Percentiles rank a stretch among this genome's conserved stretches.
phyloP scores from a whole-genome alignment of 148 eudicot genomes.

The Amaranthus hypochondriacus region DNA sequence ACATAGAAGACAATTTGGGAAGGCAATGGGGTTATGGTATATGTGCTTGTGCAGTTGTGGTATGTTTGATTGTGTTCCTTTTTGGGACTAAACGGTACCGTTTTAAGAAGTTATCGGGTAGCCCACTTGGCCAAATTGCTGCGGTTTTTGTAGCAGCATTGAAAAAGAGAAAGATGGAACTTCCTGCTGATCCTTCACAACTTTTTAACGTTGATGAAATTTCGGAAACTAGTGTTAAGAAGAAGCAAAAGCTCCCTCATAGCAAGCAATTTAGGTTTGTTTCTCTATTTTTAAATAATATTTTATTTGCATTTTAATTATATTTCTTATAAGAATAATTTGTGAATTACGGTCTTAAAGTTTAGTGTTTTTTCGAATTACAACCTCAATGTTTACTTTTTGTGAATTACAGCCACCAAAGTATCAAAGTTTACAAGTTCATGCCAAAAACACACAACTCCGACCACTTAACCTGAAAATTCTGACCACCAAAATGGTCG shows the following conservation, averaged over 20 bases:
- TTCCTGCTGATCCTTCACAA: conserved; percentile 33
- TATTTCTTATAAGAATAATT: no score
- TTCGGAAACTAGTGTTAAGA: conserved; percentile 21
- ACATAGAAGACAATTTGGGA: conserved; percentile 50
- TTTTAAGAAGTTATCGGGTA: conserved; percentile 39
- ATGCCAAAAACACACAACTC: no score
- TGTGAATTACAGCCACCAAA: no score
- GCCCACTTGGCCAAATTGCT: conserved; percentile 44
- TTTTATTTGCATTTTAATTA: no score
- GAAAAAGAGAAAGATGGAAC: conserved; percentile 30
- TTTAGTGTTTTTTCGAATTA: no score
- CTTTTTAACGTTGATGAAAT: conserved; percentile 31
- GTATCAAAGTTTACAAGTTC: no score
- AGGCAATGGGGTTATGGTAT: conserved; percentile 54
- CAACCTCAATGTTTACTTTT: no score
- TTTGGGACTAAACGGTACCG: conserved; percentile 40
- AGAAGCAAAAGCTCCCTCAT: conserved; percentile 63
- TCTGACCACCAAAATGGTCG: no score
- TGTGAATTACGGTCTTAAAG: no score
- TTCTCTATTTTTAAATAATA: no score
- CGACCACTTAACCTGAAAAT: no score
- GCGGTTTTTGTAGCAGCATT: conserved; percentile 39
- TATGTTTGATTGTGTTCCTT: conserved; percentile 27
- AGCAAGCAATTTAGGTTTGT: conserved; percentile 65
- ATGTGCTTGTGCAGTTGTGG: conserved; percentile 31